phyloP scores from a whole-genome alignment of 192 early-diverging fungal species.

The Coemansia sp. region DNA sequence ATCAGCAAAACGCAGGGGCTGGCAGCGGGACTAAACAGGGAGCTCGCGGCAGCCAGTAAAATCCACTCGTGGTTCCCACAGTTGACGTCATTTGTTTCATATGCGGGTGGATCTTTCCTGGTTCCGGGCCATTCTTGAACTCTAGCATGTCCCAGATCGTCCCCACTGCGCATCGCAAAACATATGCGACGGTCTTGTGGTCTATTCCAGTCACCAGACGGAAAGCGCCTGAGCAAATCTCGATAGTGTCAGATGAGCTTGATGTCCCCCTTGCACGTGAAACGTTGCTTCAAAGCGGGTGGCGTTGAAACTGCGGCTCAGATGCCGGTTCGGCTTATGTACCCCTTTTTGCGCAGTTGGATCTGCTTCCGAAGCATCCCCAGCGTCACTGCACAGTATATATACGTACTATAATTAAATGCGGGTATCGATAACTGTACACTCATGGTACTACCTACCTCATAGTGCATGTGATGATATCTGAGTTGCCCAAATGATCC shows the following conservation, averaged over 20 bases:
- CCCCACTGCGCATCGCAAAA: not conserved
- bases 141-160: not conserved
- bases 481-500: not conserved
- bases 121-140: not conserved
- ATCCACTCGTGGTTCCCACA: not conserved
- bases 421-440: not conserved
- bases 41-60: not conserved
- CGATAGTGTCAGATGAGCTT: not conserved
- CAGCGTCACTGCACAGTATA: not conserved
- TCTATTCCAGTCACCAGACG: not conserved
- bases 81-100: slow-evolving; percentile 6
- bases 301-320: not conserved
- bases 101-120: slow-evolving; percentile 6
- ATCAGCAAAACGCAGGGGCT: slow-evolving; percentile 12
- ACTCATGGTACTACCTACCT: not conserved
- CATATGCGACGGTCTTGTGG: not conserved
- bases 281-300: not conserved
- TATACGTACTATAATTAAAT: not conserved
- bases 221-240: not conserved
- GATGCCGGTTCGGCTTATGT: not conserved
- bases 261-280: not conserved
- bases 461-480: not conserved
- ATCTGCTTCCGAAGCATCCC: not conserved
- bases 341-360: not conserved
- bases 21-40: not conserved